A percentile compares a stretch with the other conserved stretches of the same genome.
Evolutionary conservation across 129 eudicot genomes (phyloP).

Genomic region (Pittosporum tobira): DNA sequence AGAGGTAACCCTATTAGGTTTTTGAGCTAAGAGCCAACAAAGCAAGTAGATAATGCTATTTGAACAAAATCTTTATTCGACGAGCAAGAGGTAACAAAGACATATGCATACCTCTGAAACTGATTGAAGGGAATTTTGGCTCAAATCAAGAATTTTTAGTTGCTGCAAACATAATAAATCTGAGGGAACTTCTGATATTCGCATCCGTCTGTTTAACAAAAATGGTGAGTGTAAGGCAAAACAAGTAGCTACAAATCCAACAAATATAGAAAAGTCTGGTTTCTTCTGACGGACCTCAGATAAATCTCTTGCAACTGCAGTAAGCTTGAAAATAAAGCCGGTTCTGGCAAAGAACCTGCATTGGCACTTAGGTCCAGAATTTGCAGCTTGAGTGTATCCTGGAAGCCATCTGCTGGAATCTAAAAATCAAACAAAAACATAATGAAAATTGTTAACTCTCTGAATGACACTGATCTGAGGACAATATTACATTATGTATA

Average conservation of each 20-base stretch:
- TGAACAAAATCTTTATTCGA: neutral
- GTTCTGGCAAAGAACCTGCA: conserved; percentile 61
- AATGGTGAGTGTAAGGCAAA: conserved; percentile 1
- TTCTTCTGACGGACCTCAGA: conserved; percentile 40
- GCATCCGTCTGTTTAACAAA: conserved; percentile 60
- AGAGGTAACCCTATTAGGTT: too few species aligned
- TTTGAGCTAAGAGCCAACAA: neutral
- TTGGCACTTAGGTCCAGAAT: conserved; percentile 77
- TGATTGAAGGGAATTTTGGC: conserved; percentile 63
- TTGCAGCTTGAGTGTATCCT: conserved; percentile 65
- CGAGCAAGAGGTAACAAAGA: conserved; percentile 2
- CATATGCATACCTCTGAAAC: conserved; percentile 63
- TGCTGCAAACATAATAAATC: conserved; percentile 42
- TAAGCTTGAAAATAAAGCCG: conserved; percentile 58
- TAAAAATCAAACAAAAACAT: conserved; percentile 12
- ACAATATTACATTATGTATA: too few species aligned
- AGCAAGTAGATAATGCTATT: neutral
- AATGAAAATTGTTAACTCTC: neutral
- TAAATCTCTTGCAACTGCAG: conserved; percentile 78
- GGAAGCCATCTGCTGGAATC: conserved; percentile 75
- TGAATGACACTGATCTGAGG: neutral
- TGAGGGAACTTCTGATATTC: conserved; percentile 52
- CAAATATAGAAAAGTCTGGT: neutral
- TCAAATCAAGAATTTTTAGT: conserved; percentile 68
- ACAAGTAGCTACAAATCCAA: conserved; percentile 3